These are phyloP conservation scores for Paramecium sexaurelia DNA, from an alignment of 73 alveolate genomes.

Conservation along the genomic window DNA sequence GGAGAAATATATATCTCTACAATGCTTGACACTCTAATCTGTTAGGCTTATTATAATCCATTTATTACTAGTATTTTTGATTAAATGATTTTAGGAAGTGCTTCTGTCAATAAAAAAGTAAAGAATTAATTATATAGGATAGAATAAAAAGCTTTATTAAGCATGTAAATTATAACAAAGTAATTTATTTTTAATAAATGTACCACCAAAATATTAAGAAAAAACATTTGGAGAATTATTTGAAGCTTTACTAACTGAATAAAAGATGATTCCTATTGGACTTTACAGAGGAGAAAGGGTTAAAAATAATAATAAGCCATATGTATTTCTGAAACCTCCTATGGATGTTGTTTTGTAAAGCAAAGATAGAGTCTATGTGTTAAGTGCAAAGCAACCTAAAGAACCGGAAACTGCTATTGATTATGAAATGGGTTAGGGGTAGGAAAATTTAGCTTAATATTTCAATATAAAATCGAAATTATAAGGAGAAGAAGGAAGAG, in stretches of 20 bases:
- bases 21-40: slow-evolving; percentile 94
- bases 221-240: slow-evolving; percentile 67
- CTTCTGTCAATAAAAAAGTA: slow-evolving; percentile 75
- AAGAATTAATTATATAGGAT: neutral
- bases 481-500: slow-evolving; percentile 70
- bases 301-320: slow-evolving; percentile 72
- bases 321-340: slow-evolving; percentile 83
- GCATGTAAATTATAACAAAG: slow-evolving; percentile 75
- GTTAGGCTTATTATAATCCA: slow-evolving; percentile 95
- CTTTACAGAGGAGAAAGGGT: slow-evolving; percentile 72
- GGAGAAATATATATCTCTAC: slow-evolving; percentile 94
- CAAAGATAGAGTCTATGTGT: slow-evolving; percentile 65
- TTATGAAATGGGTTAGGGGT: neutral
- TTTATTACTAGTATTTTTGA: slow-evolving; percentile 89
- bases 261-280: slow-evolving; percentile 83
- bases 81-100: slow-evolving; percentile 94
- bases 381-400: slow-evolving; percentile 64
- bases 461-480: neutral
- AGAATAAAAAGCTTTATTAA: slow-evolving; percentile 70
- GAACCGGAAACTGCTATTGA: slow-evolving; percentile 18
- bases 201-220: slow-evolving; percentile 66
- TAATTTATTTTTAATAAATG: slow-evolving; percentile 71
- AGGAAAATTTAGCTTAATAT: neutral
- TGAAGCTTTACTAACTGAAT: slow-evolving; percentile 68
- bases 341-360: slow-evolving; percentile 37